These are phyloP conservation scores for Stephania cephalantha DNA, from an alignment of 164 flowering plant species.

Conservation along the genomic window DNA sequence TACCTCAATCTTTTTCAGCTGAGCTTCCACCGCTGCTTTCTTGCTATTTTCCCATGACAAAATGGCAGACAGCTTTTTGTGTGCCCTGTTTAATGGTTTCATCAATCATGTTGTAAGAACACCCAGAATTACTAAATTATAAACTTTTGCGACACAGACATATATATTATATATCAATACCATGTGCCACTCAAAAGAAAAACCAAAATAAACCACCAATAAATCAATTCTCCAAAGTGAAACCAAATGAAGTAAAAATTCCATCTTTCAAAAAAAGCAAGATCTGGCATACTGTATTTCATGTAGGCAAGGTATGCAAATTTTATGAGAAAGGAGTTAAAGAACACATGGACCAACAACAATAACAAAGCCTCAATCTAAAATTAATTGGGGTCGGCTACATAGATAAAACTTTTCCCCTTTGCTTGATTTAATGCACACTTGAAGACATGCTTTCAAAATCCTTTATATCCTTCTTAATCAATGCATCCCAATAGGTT, in stretches of 20 bases:
- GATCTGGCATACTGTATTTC: not conserved
- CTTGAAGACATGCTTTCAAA: no score
- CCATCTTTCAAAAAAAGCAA: not conserved
- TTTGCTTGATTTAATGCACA: no score
- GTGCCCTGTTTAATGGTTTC: conserved; percentile 45
- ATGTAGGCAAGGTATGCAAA: not conserved
- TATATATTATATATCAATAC: not conserved
- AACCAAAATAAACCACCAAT: not conserved
- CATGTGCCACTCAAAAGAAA: not conserved
- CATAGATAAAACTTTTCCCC: no score
- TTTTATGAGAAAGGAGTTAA: not conserved
- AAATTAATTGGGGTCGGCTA: no score
- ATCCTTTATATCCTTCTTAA: no score
- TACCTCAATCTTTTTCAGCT: conserved; percentile 68
- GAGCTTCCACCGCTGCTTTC: conserved; percentile 61
- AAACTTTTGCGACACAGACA: not conserved
- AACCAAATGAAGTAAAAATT: not conserved
- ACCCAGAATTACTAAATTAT: not conserved
- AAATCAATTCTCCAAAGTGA: not conserved
- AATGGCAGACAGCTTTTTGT: conserved; percentile 46
- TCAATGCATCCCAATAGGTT: no score
- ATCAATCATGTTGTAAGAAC: conserved; percentile 5
- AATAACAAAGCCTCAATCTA: no score
- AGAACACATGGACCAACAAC: no score
- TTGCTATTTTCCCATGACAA: conserved; percentile 70